Conservation (phyloP, 2,329 filamentous ascomycete species). For the Colletotrichum navitas region DNA sequence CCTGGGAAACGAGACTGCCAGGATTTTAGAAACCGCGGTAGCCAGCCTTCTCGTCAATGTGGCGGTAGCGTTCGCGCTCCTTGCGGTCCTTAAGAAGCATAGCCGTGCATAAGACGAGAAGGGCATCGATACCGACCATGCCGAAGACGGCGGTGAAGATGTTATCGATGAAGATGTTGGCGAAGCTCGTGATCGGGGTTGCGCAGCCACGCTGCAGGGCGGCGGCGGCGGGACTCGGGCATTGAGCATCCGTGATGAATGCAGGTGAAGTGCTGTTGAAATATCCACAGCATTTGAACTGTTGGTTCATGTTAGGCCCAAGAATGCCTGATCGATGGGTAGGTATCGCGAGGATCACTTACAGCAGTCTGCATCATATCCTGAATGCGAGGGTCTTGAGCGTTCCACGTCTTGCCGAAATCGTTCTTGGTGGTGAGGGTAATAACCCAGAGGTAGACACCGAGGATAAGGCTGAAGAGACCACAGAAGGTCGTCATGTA, state of each 20-base stretch:
- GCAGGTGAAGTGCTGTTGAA: conserved; percentile 77
- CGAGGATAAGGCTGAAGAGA: conserved; percentile 74
- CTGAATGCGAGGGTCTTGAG: conserved; percentile 69
- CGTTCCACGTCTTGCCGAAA: conserved; percentile 71
- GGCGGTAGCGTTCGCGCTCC: conserved; percentile 81
- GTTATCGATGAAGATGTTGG: conserved; percentile 78
- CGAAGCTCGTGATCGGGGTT: conserved; percentile 74
- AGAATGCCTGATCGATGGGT: neutral
- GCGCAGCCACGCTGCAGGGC: conserved; percentile 79
- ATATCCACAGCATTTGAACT: conserved; percentile 88
- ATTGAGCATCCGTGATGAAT: conserved; percentile 77
- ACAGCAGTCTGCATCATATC: conserved; percentile 79
- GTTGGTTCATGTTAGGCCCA: conserved; percentile 43
- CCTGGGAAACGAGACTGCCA: conserved; percentile 1
- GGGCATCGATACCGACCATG: conserved; percentile 77
- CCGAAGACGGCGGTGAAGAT: conserved; percentile 86
- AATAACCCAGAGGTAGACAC: conserved; percentile 78
- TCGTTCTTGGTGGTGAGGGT: conserved; percentile 76
- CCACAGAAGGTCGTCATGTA: conserved; percentile 73
- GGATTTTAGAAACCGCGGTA: conserved; percentile 59
- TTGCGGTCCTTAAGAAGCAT: conserved; percentile 85
- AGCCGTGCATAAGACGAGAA: conserved; percentile 77
- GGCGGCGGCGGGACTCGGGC: conserved; percentile 77
- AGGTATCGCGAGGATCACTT: conserved; percentile 46
- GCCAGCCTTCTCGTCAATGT: conserved; percentile 84